A percentile compares a stretch with the other conserved stretches of the same genome.
Evolutionary conservation across 164 flowering plant species (phyloP).

Genomic region (Vitis rotundifolia): DNA sequence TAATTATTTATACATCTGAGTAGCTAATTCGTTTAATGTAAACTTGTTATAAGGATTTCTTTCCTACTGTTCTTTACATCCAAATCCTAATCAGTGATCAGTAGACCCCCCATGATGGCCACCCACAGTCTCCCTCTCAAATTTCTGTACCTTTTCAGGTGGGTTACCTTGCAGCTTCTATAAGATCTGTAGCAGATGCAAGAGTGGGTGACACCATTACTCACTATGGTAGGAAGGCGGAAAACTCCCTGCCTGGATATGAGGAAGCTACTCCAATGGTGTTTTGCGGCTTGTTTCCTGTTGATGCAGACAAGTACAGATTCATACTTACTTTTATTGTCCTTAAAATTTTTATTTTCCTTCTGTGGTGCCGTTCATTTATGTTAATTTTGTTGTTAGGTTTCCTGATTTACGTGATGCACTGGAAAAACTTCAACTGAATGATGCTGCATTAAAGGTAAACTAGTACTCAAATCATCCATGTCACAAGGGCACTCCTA

Average conservation of each 20-base stretch:
- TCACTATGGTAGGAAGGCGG: constrained; percentile 65
- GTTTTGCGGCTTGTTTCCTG: constrained; percentile 96
- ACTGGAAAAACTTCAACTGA: constrained; percentile 90
- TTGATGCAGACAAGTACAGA: constrained; percentile 91
- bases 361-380: neutral
- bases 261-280: constrained; percentile 98
- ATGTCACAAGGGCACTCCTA: too few species aligned
- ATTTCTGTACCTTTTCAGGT: constrained; percentile 49
- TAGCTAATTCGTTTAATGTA: too few species aligned
- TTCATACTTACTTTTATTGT: constrained; percentile 13
- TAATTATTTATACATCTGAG: too few species aligned
- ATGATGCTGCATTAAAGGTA: constrained; percentile 96
- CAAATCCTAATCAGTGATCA: too few species aligned
- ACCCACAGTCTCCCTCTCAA: neutral
- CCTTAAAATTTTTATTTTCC: neutral
- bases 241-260: constrained; percentile 85
- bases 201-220: constrained; percentile 98
- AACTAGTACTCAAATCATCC: too few species aligned
- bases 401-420: constrained; percentile 93
- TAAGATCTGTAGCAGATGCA: constrained; percentile 97
- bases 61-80: too few species aligned
- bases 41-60: too few species aligned
- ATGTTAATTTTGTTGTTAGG: constrained; percentile 39
- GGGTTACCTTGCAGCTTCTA: constrained; percentile 93
- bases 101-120: too few species aligned